Base-by-base conservation (phyloP, 768 basidiomycete species). In the Pulveroboletus sp. region DNA sequence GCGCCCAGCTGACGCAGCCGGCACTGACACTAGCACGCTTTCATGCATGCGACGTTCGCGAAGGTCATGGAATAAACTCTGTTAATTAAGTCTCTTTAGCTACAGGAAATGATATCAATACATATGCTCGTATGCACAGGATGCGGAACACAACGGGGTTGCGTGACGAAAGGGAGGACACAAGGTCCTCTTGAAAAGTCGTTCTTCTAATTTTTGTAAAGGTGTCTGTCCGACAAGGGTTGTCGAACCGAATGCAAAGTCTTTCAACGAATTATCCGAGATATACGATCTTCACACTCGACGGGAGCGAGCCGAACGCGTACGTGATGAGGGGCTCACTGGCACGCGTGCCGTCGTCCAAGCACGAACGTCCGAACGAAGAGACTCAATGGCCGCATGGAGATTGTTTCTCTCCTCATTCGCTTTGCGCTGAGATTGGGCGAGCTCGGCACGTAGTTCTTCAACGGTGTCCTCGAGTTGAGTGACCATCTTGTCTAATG, bases 401-500 rank as follows among this genome's bases (percentile, higher is more conserved):
- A 54, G 14, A 17, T 20, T 20, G 8, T 29, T 13, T 1, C 10
- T 50, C 14, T 51, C 30, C 16, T 29, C 30, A 3, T 42, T 20
- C 1, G 47, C 47, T 23, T 14, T 26, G 24, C 6, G 19, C 6
- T 30, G 30, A 5, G 27, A 56, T 16, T 46, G 8, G 3, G 24
- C 14, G 1, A 51, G 31, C 35, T 46, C 35, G 1, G 17, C 2
- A 42, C 31, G 54, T 14, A 46, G 54, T 4, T 34, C 44, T 26
- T 50, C 35, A 3, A 56, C 16, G 10, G 23, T 43, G 12, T 51
- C 23, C 11, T 45, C 48, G 5, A 56, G 48, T 9, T 26, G 20
- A 2, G 11, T 16, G 8, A 56, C 35, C 24, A 29, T 56, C 19
- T 23, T 46, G 35, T 43, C 55, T 56, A 6, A 20, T 34, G 22